A percentile compares a stretch with the other conserved stretches of the same genome.
phyloP scores from a whole-genome alignment of 106 monocot species.

The Amphibolis antarctica region DNA sequence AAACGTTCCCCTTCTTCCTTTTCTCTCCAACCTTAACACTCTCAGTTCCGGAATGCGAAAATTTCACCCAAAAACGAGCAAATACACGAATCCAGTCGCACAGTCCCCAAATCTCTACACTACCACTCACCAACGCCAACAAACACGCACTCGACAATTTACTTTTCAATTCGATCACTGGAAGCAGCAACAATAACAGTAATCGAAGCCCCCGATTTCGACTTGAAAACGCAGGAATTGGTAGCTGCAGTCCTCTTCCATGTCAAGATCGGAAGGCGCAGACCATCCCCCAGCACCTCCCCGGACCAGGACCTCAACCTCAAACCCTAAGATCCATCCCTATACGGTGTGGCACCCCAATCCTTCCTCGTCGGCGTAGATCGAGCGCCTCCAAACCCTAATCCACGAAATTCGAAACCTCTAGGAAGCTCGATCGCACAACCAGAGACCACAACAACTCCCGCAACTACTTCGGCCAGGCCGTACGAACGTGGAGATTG shows the following conservation, averaged over 20 bases:
- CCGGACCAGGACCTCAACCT: background rate
- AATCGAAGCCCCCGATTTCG: background rate
- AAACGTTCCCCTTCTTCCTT: background rate
- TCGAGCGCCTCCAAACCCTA: background rate
- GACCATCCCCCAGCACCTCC: background rate
- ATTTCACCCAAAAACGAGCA: background rate
- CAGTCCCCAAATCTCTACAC: background rate
- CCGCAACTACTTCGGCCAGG: background rate
- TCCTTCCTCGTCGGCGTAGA: background rate
- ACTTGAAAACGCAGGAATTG: background rate
- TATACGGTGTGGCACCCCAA: background rate
- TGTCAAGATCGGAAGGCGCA: background rate
- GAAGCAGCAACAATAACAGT: background rate
- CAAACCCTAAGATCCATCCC: slow-evolving; percentile 3
- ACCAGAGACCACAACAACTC: too few relatives aligned
- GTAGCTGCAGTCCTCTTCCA: slow-evolving; percentile 7
- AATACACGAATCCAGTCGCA: too few relatives aligned
- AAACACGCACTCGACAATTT: background rate
- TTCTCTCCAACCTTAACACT: background rate
- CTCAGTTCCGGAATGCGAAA: background rate
- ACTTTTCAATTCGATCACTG: background rate
- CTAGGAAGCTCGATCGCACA: too few relatives aligned
- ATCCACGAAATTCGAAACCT: too few relatives aligned
- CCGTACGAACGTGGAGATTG: too few relatives aligned
- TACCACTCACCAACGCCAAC: background rate